A percentile compares a stretch with the other conserved stretches of the same genome.
These are phyloP conservation scores for Botryotinia globosa DNA, from an alignment of 2,329 filamentous ascomycete species.

Conservation along the genomic window DNA sequence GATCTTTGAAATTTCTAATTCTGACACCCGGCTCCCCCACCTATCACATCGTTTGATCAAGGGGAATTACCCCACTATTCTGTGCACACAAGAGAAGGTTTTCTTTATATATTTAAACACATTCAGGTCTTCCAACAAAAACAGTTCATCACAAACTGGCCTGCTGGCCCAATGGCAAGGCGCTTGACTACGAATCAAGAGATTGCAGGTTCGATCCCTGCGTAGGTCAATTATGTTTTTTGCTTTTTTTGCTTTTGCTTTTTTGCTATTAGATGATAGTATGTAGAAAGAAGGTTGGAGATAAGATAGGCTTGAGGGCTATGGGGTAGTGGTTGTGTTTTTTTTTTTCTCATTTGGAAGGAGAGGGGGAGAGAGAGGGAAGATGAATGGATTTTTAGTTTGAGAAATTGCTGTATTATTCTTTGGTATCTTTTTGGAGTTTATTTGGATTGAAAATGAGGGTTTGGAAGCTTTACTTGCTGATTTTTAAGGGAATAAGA, in stretches of 20 bases:
- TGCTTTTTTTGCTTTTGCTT: too few species aligned
- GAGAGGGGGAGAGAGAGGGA: too few species aligned
- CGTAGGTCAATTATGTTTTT: conserved; percentile 26
- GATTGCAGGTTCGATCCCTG: conserved; percentile 46
- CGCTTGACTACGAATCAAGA: conserved; percentile 38
- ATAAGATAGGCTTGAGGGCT: too few species aligned
- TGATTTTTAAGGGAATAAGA: too few species aligned
- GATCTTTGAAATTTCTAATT: background rate
- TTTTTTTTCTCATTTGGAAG: too few species aligned
- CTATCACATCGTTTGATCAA: background rate
- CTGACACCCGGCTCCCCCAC: background rate
- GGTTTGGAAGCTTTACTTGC: too few species aligned
- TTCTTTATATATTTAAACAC: background rate
- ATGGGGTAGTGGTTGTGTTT: too few species aligned
- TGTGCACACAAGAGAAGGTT: fast-evolving
- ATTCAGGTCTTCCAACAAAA: fast-evolving
- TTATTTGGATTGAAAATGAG: background rate
- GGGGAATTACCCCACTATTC: background rate
- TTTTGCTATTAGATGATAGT: too few species aligned
- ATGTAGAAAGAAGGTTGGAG: too few species aligned
- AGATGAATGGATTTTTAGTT: too few species aligned
- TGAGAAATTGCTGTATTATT: background rate
- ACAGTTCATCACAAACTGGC: background rate
- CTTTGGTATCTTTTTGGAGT: background rate
- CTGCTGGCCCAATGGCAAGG: conserved; percentile 24